Evolutionary conservation across 768 basidiomycete species (phyloP).

Genomic region (Xerocomellus intermedius): DNA sequence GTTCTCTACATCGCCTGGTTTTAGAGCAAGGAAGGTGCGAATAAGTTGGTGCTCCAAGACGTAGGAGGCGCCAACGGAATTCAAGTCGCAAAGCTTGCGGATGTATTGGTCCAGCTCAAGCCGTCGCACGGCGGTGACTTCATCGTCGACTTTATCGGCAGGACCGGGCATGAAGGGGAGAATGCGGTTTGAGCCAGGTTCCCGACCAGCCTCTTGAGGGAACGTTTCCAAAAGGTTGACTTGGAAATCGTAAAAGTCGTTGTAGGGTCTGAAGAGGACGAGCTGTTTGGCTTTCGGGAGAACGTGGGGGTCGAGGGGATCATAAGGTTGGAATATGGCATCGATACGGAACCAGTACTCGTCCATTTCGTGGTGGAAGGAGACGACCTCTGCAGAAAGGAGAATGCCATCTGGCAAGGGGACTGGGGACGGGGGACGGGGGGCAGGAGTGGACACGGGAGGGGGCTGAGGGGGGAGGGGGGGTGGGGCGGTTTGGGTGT

Average conservation of each 20-base stretch:
- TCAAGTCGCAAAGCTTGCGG: slow-evolving; percentile 72
- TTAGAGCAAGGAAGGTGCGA: slow-evolving; percentile 78
- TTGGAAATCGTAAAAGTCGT: slow-evolving; percentile 98
- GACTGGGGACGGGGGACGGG: slow-evolving; percentile 42
- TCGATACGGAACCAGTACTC: slow-evolving; percentile 98
- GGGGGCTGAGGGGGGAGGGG: slow-evolving; percentile 11
- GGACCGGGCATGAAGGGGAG: slow-evolving; percentile 99
- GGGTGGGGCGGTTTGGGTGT: slow-evolving; percentile 22
- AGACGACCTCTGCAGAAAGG: slow-evolving; percentile 83
- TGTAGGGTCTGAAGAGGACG: slow-evolving; percentile 91
- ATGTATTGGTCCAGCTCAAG: slow-evolving; percentile 90
- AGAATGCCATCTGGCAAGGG: slow-evolving; percentile 80
- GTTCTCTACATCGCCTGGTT: slow-evolving; percentile 82
- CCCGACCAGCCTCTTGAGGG: slow-evolving; percentile 87
- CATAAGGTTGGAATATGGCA: slow-evolving; percentile 84
- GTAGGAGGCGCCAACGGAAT: slow-evolving; percentile 64
- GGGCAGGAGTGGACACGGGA: slow-evolving; percentile 10
- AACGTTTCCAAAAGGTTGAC: slow-evolving; percentile 82
- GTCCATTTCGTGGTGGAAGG: slow-evolving; percentile 95
- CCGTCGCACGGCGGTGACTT: slow-evolving; percentile 75
- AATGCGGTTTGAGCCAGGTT: slow-evolving; percentile 64
- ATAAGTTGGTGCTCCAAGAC: slow-evolving; percentile 80
- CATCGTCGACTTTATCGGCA: slow-evolving; percentile 76
- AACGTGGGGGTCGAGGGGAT: slow-evolving; percentile 49
- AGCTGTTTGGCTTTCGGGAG: slow-evolving; percentile 74